Evolutionary conservation across 306 rosid genomes (phyloP).

Genomic region (Ormosia emarginata): DNA sequence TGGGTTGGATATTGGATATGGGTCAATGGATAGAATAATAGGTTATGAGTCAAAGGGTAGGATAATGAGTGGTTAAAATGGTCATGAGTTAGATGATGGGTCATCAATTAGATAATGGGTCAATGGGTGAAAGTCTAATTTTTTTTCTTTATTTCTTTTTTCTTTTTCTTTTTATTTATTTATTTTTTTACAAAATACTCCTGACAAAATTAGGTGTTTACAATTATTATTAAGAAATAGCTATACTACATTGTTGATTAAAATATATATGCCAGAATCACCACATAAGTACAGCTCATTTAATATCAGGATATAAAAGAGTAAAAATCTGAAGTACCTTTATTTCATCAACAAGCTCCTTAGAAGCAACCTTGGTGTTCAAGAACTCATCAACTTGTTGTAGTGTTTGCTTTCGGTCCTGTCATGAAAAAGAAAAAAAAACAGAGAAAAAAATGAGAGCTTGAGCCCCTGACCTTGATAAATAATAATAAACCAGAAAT

Average conservation of each 20-base stretch:
- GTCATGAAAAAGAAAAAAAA: slow-evolving; percentile 4
- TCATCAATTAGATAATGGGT: too few species aligned
- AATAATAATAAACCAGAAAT: neutral
- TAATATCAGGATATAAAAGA: neutral
- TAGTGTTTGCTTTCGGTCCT: slow-evolving; percentile 81
- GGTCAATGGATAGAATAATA: too few species aligned
- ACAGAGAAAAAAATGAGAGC: neutral
- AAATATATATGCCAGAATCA: neutral
- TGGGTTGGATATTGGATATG: too few species aligned
- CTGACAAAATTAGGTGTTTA: too few species aligned
- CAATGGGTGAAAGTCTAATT: too few species aligned
- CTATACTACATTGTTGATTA: neutral
- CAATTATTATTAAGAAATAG: neutral
- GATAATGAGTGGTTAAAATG: too few species aligned
- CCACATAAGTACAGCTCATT: neutral
- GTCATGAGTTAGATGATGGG: too few species aligned
- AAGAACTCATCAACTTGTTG: slow-evolving; percentile 72
- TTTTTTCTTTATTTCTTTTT: too few species aligned
- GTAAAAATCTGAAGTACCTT: slow-evolving; percentile 42
- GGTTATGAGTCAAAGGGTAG: too few species aligned
- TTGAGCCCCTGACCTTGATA: neutral
- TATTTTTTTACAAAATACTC: too few species aligned
- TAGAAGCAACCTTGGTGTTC: slow-evolving; percentile 86
- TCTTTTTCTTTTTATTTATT: too few species aligned
- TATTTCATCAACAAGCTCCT: slow-evolving; percentile 74